Evolutionary conservation across 768 basidiomycete species (phyloP).

Genomic region (Boletellus ananiceps): DNA sequence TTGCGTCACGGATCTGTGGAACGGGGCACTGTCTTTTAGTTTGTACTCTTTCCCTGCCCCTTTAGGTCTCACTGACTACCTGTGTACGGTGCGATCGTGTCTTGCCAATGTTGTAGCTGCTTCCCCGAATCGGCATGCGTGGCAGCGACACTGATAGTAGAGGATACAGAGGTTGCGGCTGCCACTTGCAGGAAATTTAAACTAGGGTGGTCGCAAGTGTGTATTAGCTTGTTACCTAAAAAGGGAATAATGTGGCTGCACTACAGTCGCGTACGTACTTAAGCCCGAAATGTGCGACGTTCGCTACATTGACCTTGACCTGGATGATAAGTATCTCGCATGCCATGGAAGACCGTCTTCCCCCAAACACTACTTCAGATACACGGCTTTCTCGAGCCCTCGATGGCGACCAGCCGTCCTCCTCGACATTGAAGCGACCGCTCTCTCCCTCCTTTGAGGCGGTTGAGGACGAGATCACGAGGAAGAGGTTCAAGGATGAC

Average conservation of each 20-base stretch:
- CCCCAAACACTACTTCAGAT: not conserved
- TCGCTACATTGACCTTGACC: constrained; percentile 15
- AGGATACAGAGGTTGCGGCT: not conserved
- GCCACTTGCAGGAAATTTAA: too few relatives aligned
- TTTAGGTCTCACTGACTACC: constrained; percentile 58
- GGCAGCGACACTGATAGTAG: constrained; percentile 49
- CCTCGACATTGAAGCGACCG: constrained; percentile 49
- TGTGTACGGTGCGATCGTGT: constrained; percentile 63
- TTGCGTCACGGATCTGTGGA: too few relatives aligned
- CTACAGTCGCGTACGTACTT: constrained; percentile 18
- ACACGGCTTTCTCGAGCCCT: constrained; percentile 6
- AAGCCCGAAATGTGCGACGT: constrained; percentile 17
- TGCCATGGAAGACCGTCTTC: constrained; percentile 17
- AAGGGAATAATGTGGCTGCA: constrained; percentile 25
- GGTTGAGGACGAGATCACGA: constrained; percentile 40
- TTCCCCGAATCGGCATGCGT: constrained; percentile 19
- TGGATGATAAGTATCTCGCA: constrained; percentile 10
- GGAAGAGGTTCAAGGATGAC: constrained; percentile 60
- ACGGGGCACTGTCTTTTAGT: too few relatives aligned
- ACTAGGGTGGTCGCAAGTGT: not conserved
- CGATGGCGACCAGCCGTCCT: constrained; percentile 13
- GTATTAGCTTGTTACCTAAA: constrained; percentile 13
- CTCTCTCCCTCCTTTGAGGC: constrained; percentile 58
- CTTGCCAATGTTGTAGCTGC: constrained; percentile 37
- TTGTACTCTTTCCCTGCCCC: constrained; percentile 18